phyloP scores from a whole-genome alignment of 768 basidiomycete genomes.

The Lactifluus piperatus region DNA sequence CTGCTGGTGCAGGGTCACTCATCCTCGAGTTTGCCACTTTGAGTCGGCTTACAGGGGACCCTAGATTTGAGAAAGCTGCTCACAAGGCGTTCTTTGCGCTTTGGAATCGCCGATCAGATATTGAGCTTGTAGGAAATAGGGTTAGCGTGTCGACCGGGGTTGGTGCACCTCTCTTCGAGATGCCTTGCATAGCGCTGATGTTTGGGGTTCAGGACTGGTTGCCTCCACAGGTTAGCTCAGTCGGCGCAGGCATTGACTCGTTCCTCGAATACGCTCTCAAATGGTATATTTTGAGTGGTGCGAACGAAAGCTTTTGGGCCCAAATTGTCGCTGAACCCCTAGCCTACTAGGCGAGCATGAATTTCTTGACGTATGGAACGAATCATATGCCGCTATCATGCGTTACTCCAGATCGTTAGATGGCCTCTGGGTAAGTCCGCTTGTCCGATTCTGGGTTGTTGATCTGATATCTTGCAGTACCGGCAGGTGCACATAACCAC shows the following conservation, averaged over 20 bases:
- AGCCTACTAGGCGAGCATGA: conserved; percentile 28
- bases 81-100: conserved; percentile 85
- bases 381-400: conserved; percentile 44
- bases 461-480: conserved; percentile 43
- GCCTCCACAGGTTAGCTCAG: conserved; percentile 64
- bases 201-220: conserved; percentile 51
- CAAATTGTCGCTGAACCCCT: not conserved
- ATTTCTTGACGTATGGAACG: conserved; percentile 33
- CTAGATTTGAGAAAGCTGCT: conserved; percentile 83
- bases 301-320: conserved; percentile 19
- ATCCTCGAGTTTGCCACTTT: conserved; percentile 93
- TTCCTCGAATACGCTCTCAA: conserved; percentile 94
- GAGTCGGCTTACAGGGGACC: conserved; percentile 83
- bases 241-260: conserved; percentile 93
- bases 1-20: conserved; percentile 88
- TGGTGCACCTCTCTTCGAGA: conserved; percentile 24
- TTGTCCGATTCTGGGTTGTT: not conserved
- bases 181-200: not conserved
- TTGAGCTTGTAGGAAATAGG: conserved; percentile 81
- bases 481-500: conserved; percentile 65
- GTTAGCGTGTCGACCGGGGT: conserved; percentile 81
- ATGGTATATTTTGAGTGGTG: conserved; percentile 83
- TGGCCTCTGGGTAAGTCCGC: conserved; percentile 70
- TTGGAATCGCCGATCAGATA: conserved; percentile 84
- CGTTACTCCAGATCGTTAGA: conserved; percentile 72